Evolutionary conservation across 2,329 filamentous ascomycete genomes (phyloP).

Genomic region (Ceratocystis variospora): DNA sequence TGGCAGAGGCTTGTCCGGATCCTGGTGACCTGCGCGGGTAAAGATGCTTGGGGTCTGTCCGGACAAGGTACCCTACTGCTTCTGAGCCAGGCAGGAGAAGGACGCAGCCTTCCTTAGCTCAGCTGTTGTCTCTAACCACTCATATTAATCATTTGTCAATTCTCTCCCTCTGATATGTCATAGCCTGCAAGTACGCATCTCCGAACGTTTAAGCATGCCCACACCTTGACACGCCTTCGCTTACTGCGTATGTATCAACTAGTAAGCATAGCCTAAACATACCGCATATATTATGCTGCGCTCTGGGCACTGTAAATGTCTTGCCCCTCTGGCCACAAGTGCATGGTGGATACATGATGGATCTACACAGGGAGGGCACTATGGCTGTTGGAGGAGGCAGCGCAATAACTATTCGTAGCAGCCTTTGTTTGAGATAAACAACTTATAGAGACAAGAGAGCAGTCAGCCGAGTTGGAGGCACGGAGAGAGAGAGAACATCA

Average conservation of each 20-base stretch:
- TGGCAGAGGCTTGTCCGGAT: neutral
- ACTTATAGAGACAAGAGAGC: neutral
- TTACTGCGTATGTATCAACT: neutral
- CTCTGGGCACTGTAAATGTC: neutral
- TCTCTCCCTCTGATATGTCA: neutral
- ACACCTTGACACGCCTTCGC: neutral
- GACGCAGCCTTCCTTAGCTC: neutral
- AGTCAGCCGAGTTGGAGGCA: neutral
- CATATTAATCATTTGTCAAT: too few species aligned
- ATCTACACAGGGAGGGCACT: neutral
- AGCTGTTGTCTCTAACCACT: neutral
- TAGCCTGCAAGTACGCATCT: neutral
- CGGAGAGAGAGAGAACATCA: neutral
- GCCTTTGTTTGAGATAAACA: slow-evolving; percentile 3
- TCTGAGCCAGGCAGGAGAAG: neutral
- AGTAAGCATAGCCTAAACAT: slow-evolving; percentile 3
- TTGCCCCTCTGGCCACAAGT: neutral
- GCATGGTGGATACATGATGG: neutral
- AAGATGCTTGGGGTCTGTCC: neutral
- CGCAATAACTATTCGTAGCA: neutral
- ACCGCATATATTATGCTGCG: neutral
- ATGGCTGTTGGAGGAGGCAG: neutral
- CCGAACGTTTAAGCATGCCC: too few species aligned
- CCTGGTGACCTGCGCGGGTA: neutral
- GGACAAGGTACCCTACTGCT: neutral